These are phyloP conservation scores for Fusarium sp. DNA, from an alignment of 2,329 filamentous ascomycete genomes.

Conservation along the genomic window DNA sequence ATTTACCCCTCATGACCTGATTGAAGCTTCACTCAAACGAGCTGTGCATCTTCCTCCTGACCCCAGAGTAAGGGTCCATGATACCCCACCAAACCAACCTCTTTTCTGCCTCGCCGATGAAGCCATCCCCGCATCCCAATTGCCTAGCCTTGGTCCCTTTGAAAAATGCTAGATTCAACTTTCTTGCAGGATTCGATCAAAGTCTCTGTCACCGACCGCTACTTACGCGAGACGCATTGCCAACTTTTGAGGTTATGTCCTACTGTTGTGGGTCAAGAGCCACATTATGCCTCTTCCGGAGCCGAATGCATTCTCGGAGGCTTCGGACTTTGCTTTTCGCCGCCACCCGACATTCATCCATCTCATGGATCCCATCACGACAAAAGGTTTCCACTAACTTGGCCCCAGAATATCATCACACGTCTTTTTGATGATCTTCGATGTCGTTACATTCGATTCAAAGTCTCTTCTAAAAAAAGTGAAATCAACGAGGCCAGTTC, in stretches of 20 bases:
- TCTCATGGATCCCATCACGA: not conserved
- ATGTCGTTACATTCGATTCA: constrained; percentile 22
- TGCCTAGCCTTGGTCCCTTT: not conserved
- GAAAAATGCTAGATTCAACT: not conserved
- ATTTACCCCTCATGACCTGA: not conserved
- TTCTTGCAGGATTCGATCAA: constrained; percentile 20
- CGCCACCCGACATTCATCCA: constrained; percentile 1
- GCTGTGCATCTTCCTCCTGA: not conserved
- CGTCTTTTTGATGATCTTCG: constrained; percentile 21
- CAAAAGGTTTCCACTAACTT: constrained; percentile 1
- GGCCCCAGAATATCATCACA: not conserved
- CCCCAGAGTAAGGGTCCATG: constrained; percentile 21
- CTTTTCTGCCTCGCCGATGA: not conserved
- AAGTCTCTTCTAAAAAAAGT: not conserved
- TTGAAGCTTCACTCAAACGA: constrained; percentile 11
- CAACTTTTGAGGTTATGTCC: constrained; percentile 18
- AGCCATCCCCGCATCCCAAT: constrained; percentile 4
- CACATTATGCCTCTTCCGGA: constrained; percentile 11
- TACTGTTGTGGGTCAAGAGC: constrained; percentile 4
- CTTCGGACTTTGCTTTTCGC: constrained; percentile 6
- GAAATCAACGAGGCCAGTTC: constrained; percentile 7
- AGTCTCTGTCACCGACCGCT: not conserved
- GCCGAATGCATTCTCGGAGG: constrained; percentile 3
- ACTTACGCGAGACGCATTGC: constrained; percentile 10
- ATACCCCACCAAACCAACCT: constrained; percentile 30